phyloP scores from a whole-genome alignment of 257 asterid genomes.

The Nicotiana obtusifolia region DNA sequence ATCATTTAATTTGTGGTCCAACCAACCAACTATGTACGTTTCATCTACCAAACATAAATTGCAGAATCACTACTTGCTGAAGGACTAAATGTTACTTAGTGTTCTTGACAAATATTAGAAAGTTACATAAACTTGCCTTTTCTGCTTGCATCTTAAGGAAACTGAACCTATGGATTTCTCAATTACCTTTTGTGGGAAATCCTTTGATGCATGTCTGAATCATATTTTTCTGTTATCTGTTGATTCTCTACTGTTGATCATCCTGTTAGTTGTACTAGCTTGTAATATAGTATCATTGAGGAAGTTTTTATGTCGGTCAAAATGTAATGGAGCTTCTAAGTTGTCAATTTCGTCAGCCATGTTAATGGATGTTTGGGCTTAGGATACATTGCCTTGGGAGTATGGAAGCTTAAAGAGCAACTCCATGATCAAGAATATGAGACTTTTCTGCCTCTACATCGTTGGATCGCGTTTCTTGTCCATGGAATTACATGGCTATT shows the following conservation, averaged over 20 bases:
- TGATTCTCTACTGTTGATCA: not conserved
- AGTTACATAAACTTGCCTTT: not conserved
- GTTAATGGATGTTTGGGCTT: constrained; percentile 1
- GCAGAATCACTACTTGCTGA: no score
- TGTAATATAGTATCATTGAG: not conserved
- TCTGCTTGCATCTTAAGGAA: no score
- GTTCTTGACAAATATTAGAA: not conserved
- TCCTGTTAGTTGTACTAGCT: not conserved
- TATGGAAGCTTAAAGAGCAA: not conserved
- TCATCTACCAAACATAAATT: no score
- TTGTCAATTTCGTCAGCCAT: not conserved
- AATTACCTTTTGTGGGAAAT: not conserved
- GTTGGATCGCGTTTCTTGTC: not conserved
- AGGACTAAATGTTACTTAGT: not conserved
- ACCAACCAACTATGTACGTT: no score
- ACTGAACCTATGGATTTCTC: not conserved
- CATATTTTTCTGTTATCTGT: not conserved
- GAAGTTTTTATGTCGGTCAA: not conserved
- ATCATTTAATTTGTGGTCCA: no score
- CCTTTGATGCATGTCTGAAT: not conserved
- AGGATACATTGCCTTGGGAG: not conserved
- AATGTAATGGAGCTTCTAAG: not conserved
- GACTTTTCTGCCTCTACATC: not conserved
- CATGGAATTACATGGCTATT: constrained; percentile 22
- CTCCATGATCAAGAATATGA: not conserved